Base-by-base conservation (phyloP, 352 stramenopile species). In the Pilasporangium apinafurcum region DNA sequence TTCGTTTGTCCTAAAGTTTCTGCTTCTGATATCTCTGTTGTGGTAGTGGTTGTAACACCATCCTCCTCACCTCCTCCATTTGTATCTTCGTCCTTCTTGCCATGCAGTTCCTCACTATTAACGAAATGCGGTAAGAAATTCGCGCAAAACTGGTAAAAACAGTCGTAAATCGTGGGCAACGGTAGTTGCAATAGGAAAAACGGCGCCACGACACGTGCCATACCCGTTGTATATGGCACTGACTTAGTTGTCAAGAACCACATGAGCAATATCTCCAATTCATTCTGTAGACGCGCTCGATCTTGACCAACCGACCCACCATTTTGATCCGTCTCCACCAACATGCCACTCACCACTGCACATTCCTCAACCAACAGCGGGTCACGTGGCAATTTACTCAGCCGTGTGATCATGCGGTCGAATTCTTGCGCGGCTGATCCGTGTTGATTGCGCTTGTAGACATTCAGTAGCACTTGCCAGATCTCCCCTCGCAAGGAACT, bases 171-270 rank as follows among this genome's bases (percentile, higher is more conserved):
- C 4, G 76, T 87, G 10, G 77, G 62, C 20, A 91, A 57, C 25
- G 79, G 71, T 48, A 91, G 68, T 30, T 83, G 57, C 12, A 87
- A 49, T 30, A 80, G 41, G 46, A 91, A 88, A 46, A 91, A 87
- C 17, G 74, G 65, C 13, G 73, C 79, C 2, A 91, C 72, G 2
- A 85, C 76, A 9, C 76, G 67, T 27, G 79, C 79, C 79, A 91
- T 91, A 25, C 79, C 79, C 31, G 66, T 62, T 16, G 54, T 65
- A 56, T 91, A 91, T 16, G 61, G 64, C 27, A 91, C 68, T 30
- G 73, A 85, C 35, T 91, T 91, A 37, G 79, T 88, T 28, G 77
- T 86, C 6, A 91, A 52, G 41, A 89, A 88, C 76, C 77, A 91
- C 40, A 91, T 59, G 26, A 91, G 52, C 37, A 91, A 44, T 13